These are phyloP conservation scores for Spatholobus suberectus DNA, from an alignment of 306 rosid species.

Conservation along the genomic window DNA sequence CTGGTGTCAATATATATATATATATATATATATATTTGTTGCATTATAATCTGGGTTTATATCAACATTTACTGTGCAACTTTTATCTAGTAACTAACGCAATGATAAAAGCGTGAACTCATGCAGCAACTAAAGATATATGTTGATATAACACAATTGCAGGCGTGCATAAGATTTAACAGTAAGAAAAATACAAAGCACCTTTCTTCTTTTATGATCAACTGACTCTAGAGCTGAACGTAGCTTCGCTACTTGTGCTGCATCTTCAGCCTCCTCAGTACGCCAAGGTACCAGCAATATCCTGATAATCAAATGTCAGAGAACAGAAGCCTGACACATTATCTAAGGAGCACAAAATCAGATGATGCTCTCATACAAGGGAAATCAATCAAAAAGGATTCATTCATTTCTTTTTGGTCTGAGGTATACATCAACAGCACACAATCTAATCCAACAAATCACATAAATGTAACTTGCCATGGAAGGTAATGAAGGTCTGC, in stretches of 20 bases:
- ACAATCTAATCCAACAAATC: slow-evolving; percentile 29
- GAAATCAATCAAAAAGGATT: slow-evolving; percentile 25
- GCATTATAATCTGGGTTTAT: neutral
- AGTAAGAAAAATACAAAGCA: slow-evolving; percentile 43
- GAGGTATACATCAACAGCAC: slow-evolving; percentile 11
- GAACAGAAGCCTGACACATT: slow-evolving; percentile 6
- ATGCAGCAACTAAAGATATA: neutral
- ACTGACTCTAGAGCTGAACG: slow-evolving; percentile 98
- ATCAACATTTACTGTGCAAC: neutral
- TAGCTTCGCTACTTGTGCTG: slow-evolving; percentile 84
- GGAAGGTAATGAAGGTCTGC: neutral
- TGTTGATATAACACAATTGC: neutral
- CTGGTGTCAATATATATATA: neutral
- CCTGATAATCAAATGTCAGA: slow-evolving; percentile 61
- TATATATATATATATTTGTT: too few species aligned
- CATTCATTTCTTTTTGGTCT: neutral
- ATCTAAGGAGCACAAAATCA: slow-evolving; percentile 18
- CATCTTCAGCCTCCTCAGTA: slow-evolving; percentile 90
- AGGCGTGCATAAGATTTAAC: neutral
- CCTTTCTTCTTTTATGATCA: slow-evolving; percentile 99
- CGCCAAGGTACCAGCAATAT: slow-evolving; percentile 98
- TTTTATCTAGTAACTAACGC: neutral
- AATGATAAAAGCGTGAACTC: neutral
- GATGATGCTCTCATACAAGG: neutral
- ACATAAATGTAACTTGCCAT: slow-evolving; percentile 19